Percentiles rank a stretch among this genome's conserved stretches.
Conservation (phyloP, 108 stramenopile species). For the Fragilaria crotonensis region DNA sequence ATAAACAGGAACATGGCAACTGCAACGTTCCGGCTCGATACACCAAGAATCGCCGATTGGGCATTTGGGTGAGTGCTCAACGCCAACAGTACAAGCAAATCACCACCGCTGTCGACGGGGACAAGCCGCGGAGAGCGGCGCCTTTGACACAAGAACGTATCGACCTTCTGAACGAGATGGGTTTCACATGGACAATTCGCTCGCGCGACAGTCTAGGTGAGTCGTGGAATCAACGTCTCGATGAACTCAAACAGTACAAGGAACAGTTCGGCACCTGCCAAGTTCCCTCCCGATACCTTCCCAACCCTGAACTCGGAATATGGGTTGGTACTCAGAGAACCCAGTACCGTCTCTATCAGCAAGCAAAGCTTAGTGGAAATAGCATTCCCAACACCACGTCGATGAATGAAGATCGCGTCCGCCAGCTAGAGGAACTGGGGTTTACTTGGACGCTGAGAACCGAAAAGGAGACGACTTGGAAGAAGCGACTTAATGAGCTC, state of each 20-base stretch:
- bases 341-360: slow-evolving; percentile 25
- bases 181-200: slow-evolving; percentile 64
- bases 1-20: slow-evolving; percentile 41
- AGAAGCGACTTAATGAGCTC: slow-evolving; percentile 3
- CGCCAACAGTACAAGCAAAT: slow-evolving; percentile 52
- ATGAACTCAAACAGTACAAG: slow-evolving; percentile 36
- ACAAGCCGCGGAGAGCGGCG: slow-evolving; percentile 18
- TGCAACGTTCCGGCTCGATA: slow-evolving; percentile 76
- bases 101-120: slow-evolving; percentile 7
- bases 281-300: slow-evolving; percentile 25
- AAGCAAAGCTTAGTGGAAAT: slow-evolving; percentile 14
- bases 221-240: slow-evolving; percentile 38
- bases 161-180: slow-evolving; percentile 41
- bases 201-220: slow-evolving; percentile 36
- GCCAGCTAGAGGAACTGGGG: slow-evolving; percentile 24
- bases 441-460: slow-evolving; percentile 24
- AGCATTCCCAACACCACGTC: slow-evolving; percentile 5
- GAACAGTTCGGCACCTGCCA: slow-evolving; percentile 24
- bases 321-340: slow-evolving; percentile 39
- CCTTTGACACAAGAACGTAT: slow-evolving; percentile 56
- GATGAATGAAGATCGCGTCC: slow-evolving; percentile 32
- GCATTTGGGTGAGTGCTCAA: slow-evolving; percentile 67
- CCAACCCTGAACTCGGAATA: slow-evolving; percentile 27
- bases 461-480: background rate
- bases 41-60: slow-evolving; percentile 52